Evolutionary conservation across 225 moss, liverwort and hornwort species (phyloP), one percentile per base, ranked within the genome.

Genomic region (Pseudisothecium myosuroides): DNA sequence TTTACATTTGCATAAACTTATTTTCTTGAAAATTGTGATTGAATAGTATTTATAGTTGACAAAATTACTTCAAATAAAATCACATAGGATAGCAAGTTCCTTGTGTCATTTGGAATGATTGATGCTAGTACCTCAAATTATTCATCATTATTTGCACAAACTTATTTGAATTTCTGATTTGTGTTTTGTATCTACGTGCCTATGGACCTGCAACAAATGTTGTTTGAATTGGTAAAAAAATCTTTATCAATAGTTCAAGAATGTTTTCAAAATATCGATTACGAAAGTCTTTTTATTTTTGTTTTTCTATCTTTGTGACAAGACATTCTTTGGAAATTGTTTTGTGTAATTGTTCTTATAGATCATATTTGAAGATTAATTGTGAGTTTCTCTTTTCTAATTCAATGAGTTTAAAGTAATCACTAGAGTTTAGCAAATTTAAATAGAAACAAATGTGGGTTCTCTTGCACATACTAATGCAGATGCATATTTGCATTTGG

Each of bases 401-500:
- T 77, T 77, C 26, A 34, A 64, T 34, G 27, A 72, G 20, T 67
- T 19, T 58, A 74, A 23, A 52, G 58, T 63, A 56, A 82, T 58
- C 31, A 29, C 39, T 23, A 34, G 2, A 56, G 18, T 80, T 26
- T 50, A 64, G 73, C 18, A 76, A 61, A 34, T 81, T 65, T 69
- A 67, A 78, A 20, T 55, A 68, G 49, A 41, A 77, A 62, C 39
- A 49, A 13, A 76, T 41, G 5, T 17, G 10, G 0, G 49, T 68
- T 63, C 47, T 64, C 27, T 88, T 88, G 92, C 93, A 96, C 94
- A 96, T 82, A 96, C 94, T 49, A 92, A 96, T 92, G 94, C 2
- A 15, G 4, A 62, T 29, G 62, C 96, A 28, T 96, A 98, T 84
- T 90, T 98, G 49, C 96, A 96, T 89, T 84, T 95, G 34, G 94